Evolutionary conservation across 1,284 basidiomycete genomes (phyloP).

Genomic region (Boletus calvinii): DNA sequence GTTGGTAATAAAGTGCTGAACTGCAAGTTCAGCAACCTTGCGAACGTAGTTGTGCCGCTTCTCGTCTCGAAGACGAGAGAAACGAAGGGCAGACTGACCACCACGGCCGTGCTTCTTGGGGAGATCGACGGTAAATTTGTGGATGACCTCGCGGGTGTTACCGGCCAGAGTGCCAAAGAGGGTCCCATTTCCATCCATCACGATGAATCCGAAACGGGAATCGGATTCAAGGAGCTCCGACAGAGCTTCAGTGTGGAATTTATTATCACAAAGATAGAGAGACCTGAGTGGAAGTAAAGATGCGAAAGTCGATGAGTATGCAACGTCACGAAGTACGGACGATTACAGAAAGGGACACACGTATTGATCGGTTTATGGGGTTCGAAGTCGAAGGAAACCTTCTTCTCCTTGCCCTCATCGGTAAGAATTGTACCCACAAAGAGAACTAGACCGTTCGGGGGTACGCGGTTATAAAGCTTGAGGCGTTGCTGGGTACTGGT

Average conservation of each 20-base stretch:
- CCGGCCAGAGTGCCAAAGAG: conserved; percentile 96
- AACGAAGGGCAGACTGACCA: conserved; percentile 99
- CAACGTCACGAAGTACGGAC: background rate
- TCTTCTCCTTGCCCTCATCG: conserved; percentile 99
- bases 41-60: conserved; percentile 99
- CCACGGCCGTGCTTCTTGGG: conserved; percentile 99
- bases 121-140: conserved; percentile 98
- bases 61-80: conserved; percentile 98
- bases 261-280: conserved; percentile 98
- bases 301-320: conserved; percentile 5
- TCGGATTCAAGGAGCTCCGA: conserved; percentile 97
- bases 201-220: conserved; percentile 98
- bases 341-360: conserved; percentile 45
- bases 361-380: conserved; percentile 99
- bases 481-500: conserved; percentile 98
- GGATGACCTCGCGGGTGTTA: conserved; percentile 95
- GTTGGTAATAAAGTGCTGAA: conserved; percentile 97
- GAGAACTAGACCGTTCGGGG: conserved; percentile 94
- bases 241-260: conserved; percentile 98
- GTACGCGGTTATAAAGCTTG: conserved; percentile 95
- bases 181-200: conserved; percentile 98
- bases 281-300: conserved; percentile 51
- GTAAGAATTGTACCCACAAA: conserved; percentile 98
- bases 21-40: conserved; percentile 96
- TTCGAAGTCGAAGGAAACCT: conserved; percentile 96